A percentile compares a stretch with the other conserved stretches of the same genome.
Conservation (phyloP, 176 grass and related monocot genomes). For the Ananas comosus region DNA sequence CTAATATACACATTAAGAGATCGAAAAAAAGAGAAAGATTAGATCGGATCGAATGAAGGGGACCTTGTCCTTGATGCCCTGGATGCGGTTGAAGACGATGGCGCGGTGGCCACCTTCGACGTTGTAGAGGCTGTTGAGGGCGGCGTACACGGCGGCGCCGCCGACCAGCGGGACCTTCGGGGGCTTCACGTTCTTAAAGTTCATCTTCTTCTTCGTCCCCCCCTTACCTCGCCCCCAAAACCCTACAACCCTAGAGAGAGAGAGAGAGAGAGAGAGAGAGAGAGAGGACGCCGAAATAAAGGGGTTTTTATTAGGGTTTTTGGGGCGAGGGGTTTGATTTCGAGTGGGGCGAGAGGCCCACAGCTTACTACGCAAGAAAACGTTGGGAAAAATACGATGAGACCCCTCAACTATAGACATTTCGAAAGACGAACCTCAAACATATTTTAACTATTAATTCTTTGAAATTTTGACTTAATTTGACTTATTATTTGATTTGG, state of each 20-base stretch:
- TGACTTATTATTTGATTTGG: too few relatives aligned
- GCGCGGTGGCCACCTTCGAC: constrained; percentile 25
- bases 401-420: too few relatives aligned
- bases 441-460: too few relatives aligned
- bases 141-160: constrained; percentile 11
- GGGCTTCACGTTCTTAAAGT: constrained; percentile 1
- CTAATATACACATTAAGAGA: neutral
- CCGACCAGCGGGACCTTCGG: constrained; percentile 1
- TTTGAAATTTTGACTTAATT: too few relatives aligned
- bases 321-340: too few relatives aligned
- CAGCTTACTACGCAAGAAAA: too few relatives aligned
- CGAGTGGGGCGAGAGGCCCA: too few relatives aligned
- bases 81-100: constrained; percentile 80
- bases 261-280: neutral
- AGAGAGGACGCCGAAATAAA: neutral
- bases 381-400: too few relatives aligned
- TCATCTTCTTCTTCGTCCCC: neutral
- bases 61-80: constrained; percentile 79
- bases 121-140: constrained; percentile 16
- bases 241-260: neutral
- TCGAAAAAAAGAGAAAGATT: constrained; percentile 1
- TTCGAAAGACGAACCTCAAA: too few relatives aligned
- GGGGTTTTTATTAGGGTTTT: neutral
- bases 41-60: neutral
- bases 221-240: neutral